These are phyloP conservation scores for Boletellus ananiceps DNA, from an alignment of 768 basidiomycete species.

Conservation along the genomic window DNA sequence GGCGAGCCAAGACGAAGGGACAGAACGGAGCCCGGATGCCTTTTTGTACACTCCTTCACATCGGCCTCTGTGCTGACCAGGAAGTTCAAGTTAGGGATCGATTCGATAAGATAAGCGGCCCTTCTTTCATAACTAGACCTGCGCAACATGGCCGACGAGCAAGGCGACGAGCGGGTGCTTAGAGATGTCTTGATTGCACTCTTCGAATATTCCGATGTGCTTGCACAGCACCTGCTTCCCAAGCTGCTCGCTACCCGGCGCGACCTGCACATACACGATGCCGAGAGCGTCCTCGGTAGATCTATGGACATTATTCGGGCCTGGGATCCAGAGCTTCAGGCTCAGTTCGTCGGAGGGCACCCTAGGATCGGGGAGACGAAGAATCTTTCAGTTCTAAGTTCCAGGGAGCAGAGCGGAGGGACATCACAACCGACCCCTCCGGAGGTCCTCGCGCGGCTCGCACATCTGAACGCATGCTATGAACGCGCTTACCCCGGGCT, in stretches of 20 bases:
- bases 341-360: conserved; percentile 74
- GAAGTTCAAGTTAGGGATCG: background rate
- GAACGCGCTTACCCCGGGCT: conserved; percentile 69
- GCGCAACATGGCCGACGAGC: background rate
- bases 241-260: conserved; percentile 36
- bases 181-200: conserved; percentile 37
- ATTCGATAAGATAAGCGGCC: conserved; percentile 10
- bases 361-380: conserved; percentile 85
- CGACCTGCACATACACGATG: conserved; percentile 30
- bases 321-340: conserved; percentile 50
- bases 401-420: conserved; percentile 67
- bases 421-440: conserved; percentile 54
- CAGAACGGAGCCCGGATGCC: background rate
- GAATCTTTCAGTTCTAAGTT: conserved; percentile 70
- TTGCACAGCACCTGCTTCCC: conserved; percentile 51
- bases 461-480: conserved; percentile 73
- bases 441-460: conserved; percentile 67
- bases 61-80: background rate
- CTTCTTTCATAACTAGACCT: background rate
- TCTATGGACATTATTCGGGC: conserved; percentile 45
- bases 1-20: background rate
- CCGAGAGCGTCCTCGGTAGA: conserved; percentile 48
- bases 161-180: conserved; percentile 22
- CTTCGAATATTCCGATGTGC: conserved; percentile 66
- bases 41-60: background rate